These are phyloP conservation scores for Phoenix dactylifera DNA, from an alignment of 176 grass and related monocot species.

Conservation along the genomic window DNA sequence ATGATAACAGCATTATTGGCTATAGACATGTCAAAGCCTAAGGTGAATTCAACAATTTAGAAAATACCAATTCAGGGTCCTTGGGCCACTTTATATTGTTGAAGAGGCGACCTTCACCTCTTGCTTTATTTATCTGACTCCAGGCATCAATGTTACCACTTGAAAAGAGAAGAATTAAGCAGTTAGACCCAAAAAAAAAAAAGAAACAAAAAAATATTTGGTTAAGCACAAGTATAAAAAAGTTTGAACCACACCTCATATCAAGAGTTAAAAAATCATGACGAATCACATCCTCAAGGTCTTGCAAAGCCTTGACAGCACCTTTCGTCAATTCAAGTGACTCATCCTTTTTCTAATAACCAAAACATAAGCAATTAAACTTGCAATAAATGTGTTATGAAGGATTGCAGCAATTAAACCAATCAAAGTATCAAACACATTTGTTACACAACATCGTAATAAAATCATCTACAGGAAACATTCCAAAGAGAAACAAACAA, in stretches of 20 bases:
- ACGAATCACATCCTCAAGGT: slow-evolving; percentile 78
- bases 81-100: slow-evolving; percentile 73
- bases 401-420: too few relatives aligned
- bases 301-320: slow-evolving; percentile 72
- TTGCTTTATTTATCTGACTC: slow-evolving; percentile 47
- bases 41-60: not conserved
- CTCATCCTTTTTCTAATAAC: slow-evolving; percentile 55
- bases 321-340: slow-evolving; percentile 49
- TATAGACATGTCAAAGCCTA: not conserved
- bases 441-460: too few relatives aligned
- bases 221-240: not conserved
- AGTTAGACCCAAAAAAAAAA: slow-evolving; percentile 12
- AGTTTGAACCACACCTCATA: slow-evolving; percentile 41
- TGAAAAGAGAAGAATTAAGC: slow-evolving; percentile 21
- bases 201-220: not conserved
- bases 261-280: slow-evolving; percentile 55
- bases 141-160: slow-evolving; percentile 59
- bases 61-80: slow-evolving; percentile 59
- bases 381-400: too few relatives aligned
- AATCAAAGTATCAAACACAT: too few relatives aligned
- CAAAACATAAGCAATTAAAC: not conserved
- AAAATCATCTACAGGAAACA: too few relatives aligned
- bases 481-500: too few relatives aligned
- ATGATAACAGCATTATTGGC: too few relatives aligned
- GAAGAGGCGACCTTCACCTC: slow-evolving; percentile 69